Evolutionary conservation across 1,284 basidiomycete genomes (phyloP), one percentile per base, ranked within the genome.

Genomic region (Leccinum griseonigrum): DNA sequence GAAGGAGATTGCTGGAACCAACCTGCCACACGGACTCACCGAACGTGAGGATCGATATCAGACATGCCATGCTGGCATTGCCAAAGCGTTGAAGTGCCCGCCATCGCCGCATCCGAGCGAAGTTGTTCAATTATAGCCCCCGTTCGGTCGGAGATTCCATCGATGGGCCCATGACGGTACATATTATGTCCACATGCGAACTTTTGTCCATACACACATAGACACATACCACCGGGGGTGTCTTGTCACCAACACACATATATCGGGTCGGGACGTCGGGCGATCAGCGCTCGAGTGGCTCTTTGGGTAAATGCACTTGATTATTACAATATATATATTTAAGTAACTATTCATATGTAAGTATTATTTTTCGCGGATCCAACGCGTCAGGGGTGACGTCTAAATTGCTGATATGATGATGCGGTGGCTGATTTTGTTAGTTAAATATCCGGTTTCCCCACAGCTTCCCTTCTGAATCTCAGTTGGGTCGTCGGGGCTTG

Each of bases 241-340:
- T 38, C 14, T 38, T 40, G 38, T 40, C 28, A 29, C 50, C 28
- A 14, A 48, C 26, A 36, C 10, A 48, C 18, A 55, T 28, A 46
- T 69, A 69, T 70, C 64, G 66, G 69, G 64, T 63, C 56, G 13
- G 60, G 58, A 63, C 22, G 36, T 63, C 59, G 59, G 59, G 60
- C 34, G 63, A 74, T 74, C 71, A 68, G 54, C 16, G 40, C 32
- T 54, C 9, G 13, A 1, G 14, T 32, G n/a, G n/a, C 66, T 1
- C n/a, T 60, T 60, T 52, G 50, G 60, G 68, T 43, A 54, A 63
- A 28, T 29, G 29, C 28, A 29, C 9, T 38, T 48, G 13, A 56
- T 55, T 46, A 22, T 46, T n/a, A 43, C n/a, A 43, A 40, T 40
- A 18, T 22, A 36, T 54, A 36, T 56, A 40, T 40, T 53, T 51